Percentiles rank a stretch among this genome's conserved stretches.
These are phyloP conservation scores for Westerdykella ornata DNA, from an alignment of 2,329 filamentous ascomycete species.

Conservation along the genomic window DNA sequence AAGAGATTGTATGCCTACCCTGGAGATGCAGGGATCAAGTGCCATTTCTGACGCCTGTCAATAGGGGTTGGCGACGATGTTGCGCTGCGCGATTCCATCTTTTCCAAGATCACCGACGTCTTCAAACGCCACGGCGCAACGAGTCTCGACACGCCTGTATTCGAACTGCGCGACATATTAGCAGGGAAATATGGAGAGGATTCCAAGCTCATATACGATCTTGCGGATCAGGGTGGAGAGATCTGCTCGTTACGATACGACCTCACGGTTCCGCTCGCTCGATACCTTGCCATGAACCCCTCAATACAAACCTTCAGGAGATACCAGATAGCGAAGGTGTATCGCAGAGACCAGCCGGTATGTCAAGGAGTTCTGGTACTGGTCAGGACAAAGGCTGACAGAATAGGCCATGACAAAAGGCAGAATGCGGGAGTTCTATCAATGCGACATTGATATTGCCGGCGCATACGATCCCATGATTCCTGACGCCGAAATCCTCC, in stretches of 20 bases:
- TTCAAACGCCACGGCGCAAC: constrained; percentile 37
- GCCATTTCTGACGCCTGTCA: background rate
- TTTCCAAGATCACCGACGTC: constrained; percentile 29
- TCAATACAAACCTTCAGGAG: constrained; percentile 78
- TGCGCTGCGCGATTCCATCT: constrained; percentile 33
- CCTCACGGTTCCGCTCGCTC: constrained; percentile 81
- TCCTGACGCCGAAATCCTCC: constrained; percentile 81
- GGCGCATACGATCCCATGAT: constrained; percentile 85
- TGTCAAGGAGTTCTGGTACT: constrained; percentile 37
- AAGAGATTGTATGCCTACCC: constrained; percentile 59
- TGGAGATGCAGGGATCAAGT: background rate
- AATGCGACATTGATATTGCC: constrained; percentile 95
- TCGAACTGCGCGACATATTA: constrained; percentile 80
- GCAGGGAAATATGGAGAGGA: constrained; percentile 90
- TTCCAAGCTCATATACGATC: constrained; percentile 84
- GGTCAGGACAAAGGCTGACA: too few relatives aligned
- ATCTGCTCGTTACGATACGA: constrained; percentile 80
- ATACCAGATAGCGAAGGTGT: constrained; percentile 93
- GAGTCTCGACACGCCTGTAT: constrained; percentile 53
- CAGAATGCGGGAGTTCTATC: constrained; percentile 92
- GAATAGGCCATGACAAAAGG: constrained; percentile 65
- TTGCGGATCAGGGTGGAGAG: constrained; percentile 82
- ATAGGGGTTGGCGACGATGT: constrained; percentile 39
- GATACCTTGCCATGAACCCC: constrained; percentile 88
- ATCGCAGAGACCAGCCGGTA: constrained; percentile 65